Evolutionary conservation across 75 land plant genomes (phyloP).

Genomic region (Chamaecyparis obtusa): DNA sequence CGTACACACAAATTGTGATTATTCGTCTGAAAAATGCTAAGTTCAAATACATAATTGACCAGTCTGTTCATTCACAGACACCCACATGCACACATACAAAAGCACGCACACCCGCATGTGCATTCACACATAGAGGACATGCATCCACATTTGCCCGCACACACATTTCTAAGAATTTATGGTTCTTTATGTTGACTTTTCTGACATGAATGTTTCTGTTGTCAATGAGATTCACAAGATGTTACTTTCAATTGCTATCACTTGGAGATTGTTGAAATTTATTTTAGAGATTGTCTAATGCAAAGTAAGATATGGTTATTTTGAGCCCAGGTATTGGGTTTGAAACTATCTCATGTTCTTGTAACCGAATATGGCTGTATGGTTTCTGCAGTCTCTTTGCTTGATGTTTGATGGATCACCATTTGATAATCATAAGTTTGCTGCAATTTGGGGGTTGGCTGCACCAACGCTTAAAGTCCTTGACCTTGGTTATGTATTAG

Average conservation of each 20-base stretch:
- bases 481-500: slow-evolving; percentile 70
- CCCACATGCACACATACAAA: too few species aligned
- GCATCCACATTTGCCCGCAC: background rate
- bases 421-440: slow-evolving; percentile 52
- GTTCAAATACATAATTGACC: too few species aligned
- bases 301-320: background rate
- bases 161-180: background rate
- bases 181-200: background rate
- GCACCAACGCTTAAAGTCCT: slow-evolving; percentile 55
- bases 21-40: too few species aligned
- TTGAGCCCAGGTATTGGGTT: background rate
- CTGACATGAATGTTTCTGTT: background rate
- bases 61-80: too few species aligned
- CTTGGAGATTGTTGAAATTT: background rate
- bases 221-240: background rate
- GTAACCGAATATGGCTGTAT: background rate
- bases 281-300: background rate
- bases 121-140: too few species aligned
- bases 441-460: slow-evolving; percentile 54
- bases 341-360: background rate
- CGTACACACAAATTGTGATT: too few species aligned
- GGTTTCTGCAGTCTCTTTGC: slow-evolving; percentile 56
- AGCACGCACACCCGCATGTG: too few species aligned
- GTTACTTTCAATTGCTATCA: background rate
- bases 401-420: slow-evolving; percentile 57